phyloP scores from a whole-genome alignment of 2,329 filamentous ascomycete species.

The Clarireedia paspali region DNA sequence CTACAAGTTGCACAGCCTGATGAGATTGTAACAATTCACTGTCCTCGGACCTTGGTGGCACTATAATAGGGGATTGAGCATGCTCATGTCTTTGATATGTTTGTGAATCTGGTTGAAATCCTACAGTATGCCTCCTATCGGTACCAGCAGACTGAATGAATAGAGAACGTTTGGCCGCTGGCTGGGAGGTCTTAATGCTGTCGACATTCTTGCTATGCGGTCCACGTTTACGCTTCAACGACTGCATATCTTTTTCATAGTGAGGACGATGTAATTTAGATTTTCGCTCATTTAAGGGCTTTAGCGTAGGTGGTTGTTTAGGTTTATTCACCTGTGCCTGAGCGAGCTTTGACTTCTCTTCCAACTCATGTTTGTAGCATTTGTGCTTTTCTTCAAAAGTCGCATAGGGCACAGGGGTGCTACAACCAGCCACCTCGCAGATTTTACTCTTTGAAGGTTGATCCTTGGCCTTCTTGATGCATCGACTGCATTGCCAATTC shows the following conservation, averaged over 20 bases:
- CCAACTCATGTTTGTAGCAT: neutral
- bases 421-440: neutral
- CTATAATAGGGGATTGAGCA: no score
- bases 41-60: no score
- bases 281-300: slow-evolving; percentile 14
- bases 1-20: neutral
- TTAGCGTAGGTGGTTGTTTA: neutral
- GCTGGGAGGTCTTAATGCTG: neutral
- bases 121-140: no score
- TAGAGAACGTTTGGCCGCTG: neutral
- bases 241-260: slow-evolving; percentile 16
- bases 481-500: slow-evolving; percentile 2
- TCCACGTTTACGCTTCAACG: slow-evolving; percentile 12
- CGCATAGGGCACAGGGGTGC: neutral
- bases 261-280: slow-evolving; percentile 14
- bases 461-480: neutral
- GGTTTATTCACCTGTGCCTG: neutral
- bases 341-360: neutral
- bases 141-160: neutral
- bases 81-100: neutral
- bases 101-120: neutral
- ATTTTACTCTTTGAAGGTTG: neutral
- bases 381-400: neutral
- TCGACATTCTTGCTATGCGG: slow-evolving; percentile 5
- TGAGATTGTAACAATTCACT: neutral